Conservation (phyloP, 345 rosid species). For the Limnanthes douglasii region DNA sequence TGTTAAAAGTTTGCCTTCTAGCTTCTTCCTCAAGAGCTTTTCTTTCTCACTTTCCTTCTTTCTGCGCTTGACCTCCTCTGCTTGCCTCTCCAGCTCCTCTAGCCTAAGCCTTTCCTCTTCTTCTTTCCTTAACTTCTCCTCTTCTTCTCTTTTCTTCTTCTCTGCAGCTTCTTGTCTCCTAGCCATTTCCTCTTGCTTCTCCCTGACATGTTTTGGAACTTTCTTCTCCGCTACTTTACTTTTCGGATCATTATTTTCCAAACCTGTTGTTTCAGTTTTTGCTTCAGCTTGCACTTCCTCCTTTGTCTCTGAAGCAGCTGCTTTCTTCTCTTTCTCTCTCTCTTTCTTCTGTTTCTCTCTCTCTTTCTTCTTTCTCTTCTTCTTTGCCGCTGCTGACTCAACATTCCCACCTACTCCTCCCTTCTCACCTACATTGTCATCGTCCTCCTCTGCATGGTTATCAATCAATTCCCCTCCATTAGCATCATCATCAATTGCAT, state of each 20-base stretch:
- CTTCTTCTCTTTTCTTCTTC: slow-evolving; percentile 71
- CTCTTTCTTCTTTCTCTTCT: slow-evolving; percentile 81
- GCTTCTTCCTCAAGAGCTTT: slow-evolving; percentile 72
- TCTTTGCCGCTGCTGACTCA: slow-evolving; percentile 80
- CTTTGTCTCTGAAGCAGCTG: too few species aligned
- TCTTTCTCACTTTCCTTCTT: slow-evolving; percentile 87
- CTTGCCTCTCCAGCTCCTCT: slow-evolving; percentile 85
- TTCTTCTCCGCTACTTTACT: slow-evolving; percentile 79
- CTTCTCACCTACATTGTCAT: slow-evolving; percentile 40
- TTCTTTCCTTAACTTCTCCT: slow-evolving; percentile 77
- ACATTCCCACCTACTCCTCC: slow-evolving; percentile 60
- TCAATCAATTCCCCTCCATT: slow-evolving; percentile 22
- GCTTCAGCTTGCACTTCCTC: slow-evolving; percentile 35
- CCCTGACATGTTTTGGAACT: slow-evolving; percentile 84
- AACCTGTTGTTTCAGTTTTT: too few species aligned
- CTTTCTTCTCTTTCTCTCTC: slow-evolving; percentile 28
- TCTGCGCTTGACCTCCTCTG: slow-evolving; percentile 84
- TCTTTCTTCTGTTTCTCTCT: slow-evolving; percentile 64
- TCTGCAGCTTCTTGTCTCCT: slow-evolving; percentile 74
- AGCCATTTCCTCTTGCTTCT: slow-evolving; percentile 89
- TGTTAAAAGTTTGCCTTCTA: slow-evolving; percentile 78
- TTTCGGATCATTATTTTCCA: slow-evolving; percentile 67
- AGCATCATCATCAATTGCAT: slow-evolving; percentile 26
- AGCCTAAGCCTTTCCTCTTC: slow-evolving; percentile 72
- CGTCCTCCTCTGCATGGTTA: slow-evolving; percentile 10